Base-by-base conservation (phyloP, 306 rosid species). In the Malus asiatica region DNA sequence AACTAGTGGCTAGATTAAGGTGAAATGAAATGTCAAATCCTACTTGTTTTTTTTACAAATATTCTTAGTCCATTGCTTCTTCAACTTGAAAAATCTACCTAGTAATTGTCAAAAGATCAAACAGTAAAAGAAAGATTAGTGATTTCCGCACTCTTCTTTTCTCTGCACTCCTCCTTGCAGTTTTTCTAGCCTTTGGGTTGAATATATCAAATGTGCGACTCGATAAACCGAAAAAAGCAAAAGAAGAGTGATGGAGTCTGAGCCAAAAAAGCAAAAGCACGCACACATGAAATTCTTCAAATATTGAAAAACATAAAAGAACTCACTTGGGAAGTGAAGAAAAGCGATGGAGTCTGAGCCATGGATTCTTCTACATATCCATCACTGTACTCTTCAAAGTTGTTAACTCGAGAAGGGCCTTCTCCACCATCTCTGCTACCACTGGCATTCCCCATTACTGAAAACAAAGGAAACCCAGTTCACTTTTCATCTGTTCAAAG, bases 401-500 rank as follows among this genome's bases (percentile, higher is more conserved):
- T 73, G 62, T 79, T 38, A 45, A 62, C 71, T 48, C 76, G 78
- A 74, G 82, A 80, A 72, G 84, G 62, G 68, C 82, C 78, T 79
- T 79, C 86, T 57, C 80, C 86, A 66, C 74, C 80, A 19, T 68
- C 57, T 81, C 76, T 68, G 52, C 73, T 72, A 51, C 77, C 83
- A 62, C 72, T 78, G 20, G 77, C 81, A 78, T 85, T 79, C 60
- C 79, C 85, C 79, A 85, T 67, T 67, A 78, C 85, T 78, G 78
- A 23, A 77, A 77, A 77, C 60, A 63, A 53, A 79, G 44, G 57
- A 75, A 78, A 51, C 9, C 42, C 10, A 60, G 48, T 32, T 40
- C 76, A 71, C 22, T 44, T 35, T 9, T 67, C 22, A 62, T 67
- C 64, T n/a, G n/a, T 20, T 73, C 68, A 20, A 46, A 46, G 66